Evolutionary conservation across 257 asterid species (phyloP), one percentile per base, ranked within the genome.

Genomic region (Nicotiana noctiflora): DNA sequence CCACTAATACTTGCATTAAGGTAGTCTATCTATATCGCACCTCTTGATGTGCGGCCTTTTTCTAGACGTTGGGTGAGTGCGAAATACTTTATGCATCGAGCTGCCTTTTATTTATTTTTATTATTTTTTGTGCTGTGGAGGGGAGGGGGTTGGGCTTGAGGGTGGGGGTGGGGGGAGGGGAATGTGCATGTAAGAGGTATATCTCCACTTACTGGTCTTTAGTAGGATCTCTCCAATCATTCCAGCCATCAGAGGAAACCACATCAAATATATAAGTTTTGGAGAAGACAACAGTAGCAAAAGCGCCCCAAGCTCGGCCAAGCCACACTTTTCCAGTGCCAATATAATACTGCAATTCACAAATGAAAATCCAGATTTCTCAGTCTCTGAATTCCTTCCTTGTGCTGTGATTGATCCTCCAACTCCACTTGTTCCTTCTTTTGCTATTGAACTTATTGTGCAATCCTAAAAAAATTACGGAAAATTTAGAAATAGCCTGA

Each of bases 271-370:
- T 91, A 85, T 83, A 84, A 3, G 93, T 84, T 64, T 85, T 85
- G 6, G 93, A 78, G 86, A 94, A 94, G 17, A 94, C 79, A 0
- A 88, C 87, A 0, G 93, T 93, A 0, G 98, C 88, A 29, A 89
- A 93, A 29, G 81, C 79, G 0, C 98, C 94, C 98, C 98, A 94
- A 0, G 98, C 96, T 74, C 98, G 84, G 3, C 98, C 98, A 1
- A 94, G 89, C 97, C 90, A 93, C 79, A 90, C 94, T 80, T 82
- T 90, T 6, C 98, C 98, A 7, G 77, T 89, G 10, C 98, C 98
- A 1, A 23, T 56, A 29, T 56, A 29, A 94, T 77, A 76, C 76
- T 85, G 84, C 98, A 94, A 25, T 86, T 91, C 75, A 94, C 90
- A 80, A 94, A 93, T 4, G 98, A 89, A 84, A 89, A 94, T 1